A percentile compares a stretch with the other conserved stretches of the same genome.
Conservation (phyloP, 495 filamentous ascomycete species). For the Aspergillus taichungensis region DNA sequence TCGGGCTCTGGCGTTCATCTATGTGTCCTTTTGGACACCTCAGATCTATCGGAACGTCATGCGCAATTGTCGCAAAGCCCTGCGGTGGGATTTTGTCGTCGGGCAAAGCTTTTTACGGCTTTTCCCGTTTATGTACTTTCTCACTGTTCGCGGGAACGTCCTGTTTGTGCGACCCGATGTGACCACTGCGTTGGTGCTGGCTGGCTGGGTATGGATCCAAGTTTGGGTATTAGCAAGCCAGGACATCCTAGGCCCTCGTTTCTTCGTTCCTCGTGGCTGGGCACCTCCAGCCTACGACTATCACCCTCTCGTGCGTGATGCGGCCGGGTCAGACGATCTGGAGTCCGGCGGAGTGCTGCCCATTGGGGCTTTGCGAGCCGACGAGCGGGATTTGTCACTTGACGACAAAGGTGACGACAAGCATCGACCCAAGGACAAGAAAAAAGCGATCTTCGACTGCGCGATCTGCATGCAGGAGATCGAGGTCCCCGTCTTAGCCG, state of each 20-base stretch:
- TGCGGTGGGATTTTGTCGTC: conserved; percentile 79
- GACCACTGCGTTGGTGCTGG: conserved; percentile 50
- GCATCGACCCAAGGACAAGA: conserved; percentile 32
- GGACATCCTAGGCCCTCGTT: conserved; percentile 77
- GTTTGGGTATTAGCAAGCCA: conserved; percentile 68
- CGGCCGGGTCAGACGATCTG: conserved; percentile 37
- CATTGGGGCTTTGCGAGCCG: conserved; percentile 51
- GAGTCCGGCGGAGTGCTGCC: conserved; percentile 65
- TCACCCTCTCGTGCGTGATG: conserved; percentile 78
- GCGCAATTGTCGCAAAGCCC: conserved; percentile 82
- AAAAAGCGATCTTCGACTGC: conserved; percentile 70
- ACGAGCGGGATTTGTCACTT: conserved; percentile 31
- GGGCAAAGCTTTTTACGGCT: conserved; percentile 73
- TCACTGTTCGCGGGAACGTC: conserved; percentile 62
- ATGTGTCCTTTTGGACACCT: conserved; percentile 84
- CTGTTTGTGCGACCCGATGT: conserved; percentile 66
- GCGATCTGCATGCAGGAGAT: conserved; percentile 90
- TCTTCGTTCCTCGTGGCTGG: conserved; percentile 64
- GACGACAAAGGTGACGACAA: conserved; percentile 32
- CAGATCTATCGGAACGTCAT: conserved; percentile 86
- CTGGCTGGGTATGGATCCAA: conserved; percentile 90
- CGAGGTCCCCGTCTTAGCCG: conserved; percentile 71
- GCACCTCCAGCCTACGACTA: conserved; percentile 86
- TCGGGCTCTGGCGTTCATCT: conserved; percentile 56
- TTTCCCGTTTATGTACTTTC: conserved; percentile 75